Conservation (phyloP, 495 filamentous ascomycete genomes). For the Aspergillus steynii region DNA sequence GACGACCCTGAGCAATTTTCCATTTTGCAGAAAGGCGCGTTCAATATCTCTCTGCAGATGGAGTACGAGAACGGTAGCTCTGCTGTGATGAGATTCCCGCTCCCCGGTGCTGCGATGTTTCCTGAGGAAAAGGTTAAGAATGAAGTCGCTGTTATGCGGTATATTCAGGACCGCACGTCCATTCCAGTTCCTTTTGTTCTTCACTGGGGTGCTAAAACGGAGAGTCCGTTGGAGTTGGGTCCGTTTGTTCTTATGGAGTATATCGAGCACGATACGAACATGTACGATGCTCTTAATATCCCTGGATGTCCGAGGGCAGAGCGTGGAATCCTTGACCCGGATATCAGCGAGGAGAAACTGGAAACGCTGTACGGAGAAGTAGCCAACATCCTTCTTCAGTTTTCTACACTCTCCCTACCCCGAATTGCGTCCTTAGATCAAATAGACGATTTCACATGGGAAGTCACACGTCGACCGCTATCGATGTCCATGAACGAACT, state of each 20-base stretch:
- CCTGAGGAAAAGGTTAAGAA: slow-evolving; percentile 40
- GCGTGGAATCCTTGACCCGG: slow-evolving; percentile 28
- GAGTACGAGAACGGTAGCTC: slow-evolving; percentile 19
- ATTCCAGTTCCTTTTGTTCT: slow-evolving; percentile 39
- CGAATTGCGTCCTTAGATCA: slow-evolving; percentile 41
- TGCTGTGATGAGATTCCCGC: slow-evolving; percentile 26
- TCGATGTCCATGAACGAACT: slow-evolving; percentile 34
- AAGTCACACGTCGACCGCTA: slow-evolving; percentile 21
- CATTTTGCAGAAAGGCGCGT: slow-evolving; percentile 21
- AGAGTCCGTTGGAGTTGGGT: slow-evolving; percentile 19
- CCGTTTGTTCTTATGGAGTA: slow-evolving; percentile 42
- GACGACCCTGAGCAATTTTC: slow-evolving; percentile 18
- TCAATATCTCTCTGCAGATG: slow-evolving; percentile 27
- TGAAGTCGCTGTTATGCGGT: slow-evolving; percentile 47
- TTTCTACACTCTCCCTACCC: slow-evolving; percentile 27
- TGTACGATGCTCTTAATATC: slow-evolving; percentile 31
- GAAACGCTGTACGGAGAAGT: slow-evolving; percentile 33
- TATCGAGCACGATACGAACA: slow-evolving; percentile 30
- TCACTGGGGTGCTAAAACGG: slow-evolving; percentile 29
- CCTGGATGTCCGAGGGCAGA: slow-evolving; percentile 20
- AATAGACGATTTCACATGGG: slow-evolving; percentile 23
- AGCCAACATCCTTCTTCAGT: slow-evolving; percentile 35
- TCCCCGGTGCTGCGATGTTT: slow-evolving; percentile 27
- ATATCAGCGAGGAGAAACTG: slow-evolving; percentile 29
- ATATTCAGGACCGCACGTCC: slow-evolving; percentile 23